Base-by-base conservation (phyloP, 192 early-diverging fungal genomes). In the Coemansia sp. region DNA sequence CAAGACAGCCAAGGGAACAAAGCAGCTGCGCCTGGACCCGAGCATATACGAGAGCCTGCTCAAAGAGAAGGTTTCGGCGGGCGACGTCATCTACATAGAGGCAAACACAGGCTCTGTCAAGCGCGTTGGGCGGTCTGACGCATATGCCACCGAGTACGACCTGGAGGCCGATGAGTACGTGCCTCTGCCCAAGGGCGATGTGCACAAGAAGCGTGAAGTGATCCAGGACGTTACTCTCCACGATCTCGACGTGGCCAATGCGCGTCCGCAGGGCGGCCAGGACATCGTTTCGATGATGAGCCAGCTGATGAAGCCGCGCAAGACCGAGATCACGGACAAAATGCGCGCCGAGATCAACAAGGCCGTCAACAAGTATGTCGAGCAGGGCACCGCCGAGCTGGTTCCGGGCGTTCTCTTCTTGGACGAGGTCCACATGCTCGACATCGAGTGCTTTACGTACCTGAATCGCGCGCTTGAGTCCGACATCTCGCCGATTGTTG, bases 361-460 rank as follows among this genome's bases (percentile, higher is more conserved):
- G 71, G 93, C 94, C 11, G 95, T 99, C 49, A 96, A 98, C 85
- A 92, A 93, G 82, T 97, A 96, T 68, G 95, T 98, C 60, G 95
- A 99, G 65, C 93, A 99, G 71, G 97, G 97, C 28, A 91, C 90
- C 39, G 95, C 95, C 19, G 95, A 98, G 77, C 84, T 99, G 32
- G 91, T 98, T 25, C 97, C 97, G 0, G 97, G 97, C 58, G 97
- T 99, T 25, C 69, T 99, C 35, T 99, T 99, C 62, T 92, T 99
- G 67, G 97, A 99, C 77, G 97, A 98, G 81, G 95, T 98, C 16
- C 97, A 99, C 71, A 98, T 99, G 93, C 85, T 99, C 23, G 97
- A 99, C 79, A 95, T 99, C 69, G 97, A 99, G 74, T 99, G 95
- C 82, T 99, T 99, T 70, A 98, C 97, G 2, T 99, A 97, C 68